Percentiles rank a stretch among this genome's conserved stretches.
Conservation (phyloP, 805 yeast species). For the Danielozyma ontarioensis region DNA sequence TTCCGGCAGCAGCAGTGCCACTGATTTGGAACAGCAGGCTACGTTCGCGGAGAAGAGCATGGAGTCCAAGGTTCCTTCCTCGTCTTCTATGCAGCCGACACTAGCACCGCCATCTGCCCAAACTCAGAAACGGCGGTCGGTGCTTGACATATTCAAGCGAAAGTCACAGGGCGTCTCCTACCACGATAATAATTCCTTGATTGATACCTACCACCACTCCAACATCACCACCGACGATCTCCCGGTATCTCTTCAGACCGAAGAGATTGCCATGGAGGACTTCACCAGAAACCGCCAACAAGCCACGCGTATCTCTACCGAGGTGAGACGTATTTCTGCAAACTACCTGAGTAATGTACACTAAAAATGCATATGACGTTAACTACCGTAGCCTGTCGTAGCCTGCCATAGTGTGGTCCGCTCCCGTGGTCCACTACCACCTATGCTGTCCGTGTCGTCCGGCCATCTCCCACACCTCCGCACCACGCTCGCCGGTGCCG, state of each 20-base stretch:
- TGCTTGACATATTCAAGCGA: slow-evolving; percentile 29
- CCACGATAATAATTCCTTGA: slow-evolving; percentile 26
- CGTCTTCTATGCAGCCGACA: neutral
- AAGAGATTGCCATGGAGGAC: slow-evolving; percentile 47
- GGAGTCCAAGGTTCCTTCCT: slow-evolving; percentile 1
- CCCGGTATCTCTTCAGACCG: slow-evolving; percentile 35
- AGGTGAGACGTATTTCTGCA: slow-evolving; percentile 5
- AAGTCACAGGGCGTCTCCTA: slow-evolving; percentile 20
- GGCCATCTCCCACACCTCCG: too few species aligned
- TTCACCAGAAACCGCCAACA: slow-evolving; percentile 19
- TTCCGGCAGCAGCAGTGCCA: slow-evolving; percentile 5
- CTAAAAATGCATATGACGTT: too few species aligned
- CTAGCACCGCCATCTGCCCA: slow-evolving; percentile 1
- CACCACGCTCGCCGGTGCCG: too few species aligned
- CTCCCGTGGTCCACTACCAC: too few species aligned
- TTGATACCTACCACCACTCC: slow-evolving; percentile 25
- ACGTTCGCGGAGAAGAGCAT: neutral
- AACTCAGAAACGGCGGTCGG: slow-evolving; percentile 25
- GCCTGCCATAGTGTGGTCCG: too few species aligned
- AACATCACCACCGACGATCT: slow-evolving; percentile 26
- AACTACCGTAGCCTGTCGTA: too few species aligned
- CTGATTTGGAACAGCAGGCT: slow-evolving; percentile 2
- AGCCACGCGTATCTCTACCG: slow-evolving; percentile 19
- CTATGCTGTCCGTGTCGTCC: too few species aligned
- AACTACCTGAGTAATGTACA: too few species aligned